A percentile compares a stretch with the other conserved stretches of the same genome.
phyloP scores from a whole-genome alignment of 768 basidiomycete species.

The Leccinum sublutescens region DNA sequence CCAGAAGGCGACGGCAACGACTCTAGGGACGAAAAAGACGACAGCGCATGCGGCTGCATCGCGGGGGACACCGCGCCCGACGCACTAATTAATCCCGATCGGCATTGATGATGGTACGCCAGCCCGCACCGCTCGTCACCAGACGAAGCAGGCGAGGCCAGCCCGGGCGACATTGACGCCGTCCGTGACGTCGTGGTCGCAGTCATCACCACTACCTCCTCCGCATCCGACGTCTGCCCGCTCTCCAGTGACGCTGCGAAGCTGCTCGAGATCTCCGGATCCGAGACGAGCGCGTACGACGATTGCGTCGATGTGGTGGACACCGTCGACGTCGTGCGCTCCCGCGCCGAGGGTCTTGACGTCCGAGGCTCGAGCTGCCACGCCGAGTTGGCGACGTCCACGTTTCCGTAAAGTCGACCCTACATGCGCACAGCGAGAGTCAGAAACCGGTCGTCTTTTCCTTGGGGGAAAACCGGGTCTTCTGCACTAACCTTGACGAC shows the following conservation, averaged over 20 bases:
- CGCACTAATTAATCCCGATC: constrained; percentile 19
- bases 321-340: constrained; percentile 71
- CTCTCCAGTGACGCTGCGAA: constrained; percentile 82
- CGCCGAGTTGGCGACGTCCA: constrained; percentile 63
- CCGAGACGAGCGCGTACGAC: constrained; percentile 81
- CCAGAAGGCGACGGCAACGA: constrained; percentile 54
- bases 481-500: constrained; percentile 65
- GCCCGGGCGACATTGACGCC: constrained; percentile 44
- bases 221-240: constrained; percentile 67
- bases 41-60: constrained; percentile 50
- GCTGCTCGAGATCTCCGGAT: constrained; percentile 80
- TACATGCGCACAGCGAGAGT: constrained; percentile 35
- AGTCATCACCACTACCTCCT: constrained; percentile 44
- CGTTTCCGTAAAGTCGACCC: constrained; percentile 72
- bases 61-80: constrained; percentile 62
- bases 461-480: not conserved
- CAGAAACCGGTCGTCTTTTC: constrained; percentile 1
- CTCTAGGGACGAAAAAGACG: constrained; percentile 71
- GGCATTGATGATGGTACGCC: constrained; percentile 10
- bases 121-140: constrained; percentile 46
- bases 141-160: constrained; percentile 63
- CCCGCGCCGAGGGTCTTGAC: constrained; percentile 51
- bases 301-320: constrained; percentile 78
- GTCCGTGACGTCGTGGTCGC: not conserved
- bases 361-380: constrained; percentile 80